phyloP scores from a whole-genome alignment of 2,329 filamentous ascomycete genomes.

The Fusarium ambrosium region DNA sequence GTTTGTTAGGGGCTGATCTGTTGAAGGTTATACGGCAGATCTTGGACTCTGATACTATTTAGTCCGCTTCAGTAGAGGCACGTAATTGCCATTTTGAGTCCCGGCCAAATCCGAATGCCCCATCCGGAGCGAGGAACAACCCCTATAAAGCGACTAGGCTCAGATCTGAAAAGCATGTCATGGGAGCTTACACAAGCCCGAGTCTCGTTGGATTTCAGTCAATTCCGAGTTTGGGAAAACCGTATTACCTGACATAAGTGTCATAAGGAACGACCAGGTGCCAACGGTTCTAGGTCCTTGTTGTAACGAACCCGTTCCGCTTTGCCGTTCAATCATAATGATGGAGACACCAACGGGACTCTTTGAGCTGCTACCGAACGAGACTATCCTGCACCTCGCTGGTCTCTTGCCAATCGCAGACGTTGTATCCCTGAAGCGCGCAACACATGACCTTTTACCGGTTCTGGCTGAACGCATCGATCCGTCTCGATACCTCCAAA shows the following conservation, averaged over 20 bases:
- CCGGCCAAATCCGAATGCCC: background rate
- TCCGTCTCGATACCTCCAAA: background rate
- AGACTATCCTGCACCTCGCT: background rate
- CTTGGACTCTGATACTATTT: background rate
- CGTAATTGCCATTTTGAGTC: background rate
- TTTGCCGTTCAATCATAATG: background rate
- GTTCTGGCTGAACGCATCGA: background rate
- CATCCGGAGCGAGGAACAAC: background rate
- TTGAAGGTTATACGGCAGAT: background rate
- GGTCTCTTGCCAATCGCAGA: background rate
- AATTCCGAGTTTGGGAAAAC: background rate
- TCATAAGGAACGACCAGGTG: background rate
- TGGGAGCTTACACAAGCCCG: background rate
- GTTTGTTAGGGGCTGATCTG: no score
- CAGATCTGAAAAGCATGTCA: background rate
- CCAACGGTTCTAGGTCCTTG: background rate
- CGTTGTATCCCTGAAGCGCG: background rate
- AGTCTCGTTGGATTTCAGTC: background rate
- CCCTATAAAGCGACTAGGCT: background rate
- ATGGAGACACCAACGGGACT: background rate
- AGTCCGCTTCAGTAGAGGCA: background rate
- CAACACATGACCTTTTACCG: background rate
- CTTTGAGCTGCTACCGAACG: background rate
- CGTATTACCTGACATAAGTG: background rate
- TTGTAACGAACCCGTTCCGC: constrained; percentile 48